Conservation (phyloP, 495 filamentous ascomycete species). For the Elasticomyces elasticus region DNA sequence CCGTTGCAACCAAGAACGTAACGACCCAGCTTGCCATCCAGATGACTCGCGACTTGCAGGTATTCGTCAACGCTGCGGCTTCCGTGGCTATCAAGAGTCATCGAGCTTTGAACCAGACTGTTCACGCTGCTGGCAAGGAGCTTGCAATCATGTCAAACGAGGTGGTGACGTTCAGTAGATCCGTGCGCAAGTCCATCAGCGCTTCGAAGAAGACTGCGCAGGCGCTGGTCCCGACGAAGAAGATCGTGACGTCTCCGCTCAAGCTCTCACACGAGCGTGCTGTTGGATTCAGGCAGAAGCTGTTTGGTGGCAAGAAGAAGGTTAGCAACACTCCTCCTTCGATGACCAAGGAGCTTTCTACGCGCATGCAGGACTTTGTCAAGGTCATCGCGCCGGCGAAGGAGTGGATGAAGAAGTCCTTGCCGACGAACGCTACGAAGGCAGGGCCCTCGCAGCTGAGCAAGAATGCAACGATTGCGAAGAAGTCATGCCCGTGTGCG, state of each 20-base stretch:
- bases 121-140: neutral
- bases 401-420: constrained; percentile 4
- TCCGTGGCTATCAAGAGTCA: constrained; percentile 3
- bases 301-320: constrained; percentile 6
- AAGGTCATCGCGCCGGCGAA: neutral
- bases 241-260: neutral
- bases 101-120: neutral
- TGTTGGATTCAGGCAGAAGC: neutral
- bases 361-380: constrained; percentile 6
- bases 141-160: constrained; percentile 4
- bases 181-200: neutral
- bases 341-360: constrained; percentile 8
- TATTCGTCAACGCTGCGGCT: constrained; percentile 6
- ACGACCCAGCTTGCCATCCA: constrained; percentile 11
- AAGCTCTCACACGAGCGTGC: constrained; percentile 7
- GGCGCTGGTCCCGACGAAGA: constrained; percentile 6
- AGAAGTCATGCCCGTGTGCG: too few species aligned
- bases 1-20: constrained; percentile 15
- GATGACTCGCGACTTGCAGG: constrained; percentile 7
- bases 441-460: neutral
- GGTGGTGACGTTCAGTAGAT: neutral
- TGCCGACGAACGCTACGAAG: neutral
- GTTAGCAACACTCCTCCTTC: neutral
- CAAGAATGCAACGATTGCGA: neutral
- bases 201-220: neutral